Evolutionary conservation across 441 rosid genomes (phyloP).

Genomic region (Gossypium gossypioides): DNA sequence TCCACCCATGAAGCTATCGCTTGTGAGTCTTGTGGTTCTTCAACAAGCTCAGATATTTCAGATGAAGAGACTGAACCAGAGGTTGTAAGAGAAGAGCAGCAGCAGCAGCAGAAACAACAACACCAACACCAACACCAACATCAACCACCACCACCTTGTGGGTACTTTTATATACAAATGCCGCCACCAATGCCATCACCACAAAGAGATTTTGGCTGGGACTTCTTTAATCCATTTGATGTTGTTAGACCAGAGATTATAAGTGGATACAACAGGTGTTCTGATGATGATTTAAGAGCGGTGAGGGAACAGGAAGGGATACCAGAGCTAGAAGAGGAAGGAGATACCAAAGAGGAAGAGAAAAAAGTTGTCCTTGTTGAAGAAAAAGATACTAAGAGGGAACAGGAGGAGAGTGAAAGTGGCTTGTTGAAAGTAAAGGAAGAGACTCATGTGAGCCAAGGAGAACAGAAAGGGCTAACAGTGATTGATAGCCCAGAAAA

Average conservation of each 20-base stretch:
- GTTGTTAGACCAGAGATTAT: conserved; percentile 42
- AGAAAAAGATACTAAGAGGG: conserved; percentile 20
- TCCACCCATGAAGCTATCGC: conserved; percentile 34
- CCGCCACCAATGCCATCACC: conserved; percentile 44
- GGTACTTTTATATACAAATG: conserved; percentile 55
- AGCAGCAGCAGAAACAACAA: neutral
- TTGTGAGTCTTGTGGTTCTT: conserved; percentile 37
- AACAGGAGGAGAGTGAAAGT: conserved; percentile 21
- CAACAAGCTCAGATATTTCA: conserved; percentile 25
- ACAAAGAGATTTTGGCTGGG: conserved; percentile 59
- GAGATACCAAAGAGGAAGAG: conserved; percentile 20
- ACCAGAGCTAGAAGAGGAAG: conserved; percentile 66
- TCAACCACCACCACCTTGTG: conserved; percentile 21
- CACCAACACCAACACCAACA: conserved; percentile 6
- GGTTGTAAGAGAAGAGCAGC: conserved; percentile 1
- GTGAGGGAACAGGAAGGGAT: conserved; percentile 69
- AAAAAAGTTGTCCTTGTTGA: conserved; percentile 24
- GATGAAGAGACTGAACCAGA: conserved; percentile 33
- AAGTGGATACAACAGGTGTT: conserved; percentile 34
- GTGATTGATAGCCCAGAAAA: conserved; percentile 40
- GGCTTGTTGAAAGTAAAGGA: conserved; percentile 26
- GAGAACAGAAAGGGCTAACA: conserved; percentile 38
- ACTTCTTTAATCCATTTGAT: conserved; percentile 60
- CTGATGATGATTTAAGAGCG: conserved; percentile 47
- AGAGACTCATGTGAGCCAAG: conserved; percentile 23